A percentile compares a stretch with the other conserved stretches of the same genome.
Conservation (phyloP, 768 basidiomycete genomes). For the Auriscalpium orientale region DNA sequence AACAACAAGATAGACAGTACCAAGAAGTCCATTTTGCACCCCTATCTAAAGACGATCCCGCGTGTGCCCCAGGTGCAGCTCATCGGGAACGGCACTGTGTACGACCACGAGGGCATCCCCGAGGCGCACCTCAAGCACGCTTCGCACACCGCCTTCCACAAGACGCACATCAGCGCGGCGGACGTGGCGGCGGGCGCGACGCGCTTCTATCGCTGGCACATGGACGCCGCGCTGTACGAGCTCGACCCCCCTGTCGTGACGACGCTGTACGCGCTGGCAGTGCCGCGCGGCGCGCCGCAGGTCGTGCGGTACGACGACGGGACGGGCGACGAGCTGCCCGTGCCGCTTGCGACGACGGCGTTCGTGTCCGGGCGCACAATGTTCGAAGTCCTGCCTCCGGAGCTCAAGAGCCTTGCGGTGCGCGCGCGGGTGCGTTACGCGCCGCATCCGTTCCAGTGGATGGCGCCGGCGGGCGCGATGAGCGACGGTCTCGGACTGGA, state of each 20-base stretch:
- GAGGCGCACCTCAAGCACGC: conserved; percentile 75
- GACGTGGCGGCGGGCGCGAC: conserved; percentile 69
- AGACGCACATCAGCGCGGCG: conserved; percentile 56
- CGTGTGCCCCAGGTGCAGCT: conserved; percentile 83
- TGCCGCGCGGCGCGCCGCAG: conserved; percentile 63
- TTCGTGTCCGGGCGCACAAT: conserved; percentile 74
- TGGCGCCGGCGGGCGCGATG: conserved; percentile 62
- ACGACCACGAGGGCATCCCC: conserved; percentile 70
- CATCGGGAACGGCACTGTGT: conserved; percentile 77
- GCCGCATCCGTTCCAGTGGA: conserved; percentile 86
- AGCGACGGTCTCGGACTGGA: conserved; percentile 79
- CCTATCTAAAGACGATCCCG: conserved; percentile 84
- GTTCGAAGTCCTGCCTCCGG: conserved; percentile 65
- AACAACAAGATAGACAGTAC: conserved; percentile 77
- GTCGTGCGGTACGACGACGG: conserved; percentile 74
- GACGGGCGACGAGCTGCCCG: conserved; percentile 68
- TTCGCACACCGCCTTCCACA: conserved; percentile 78
- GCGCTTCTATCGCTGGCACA: conserved; percentile 86
- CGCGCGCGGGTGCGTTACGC: conserved; percentile 66
- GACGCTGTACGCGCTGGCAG: conserved; percentile 66
- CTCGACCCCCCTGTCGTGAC: conserved; percentile 73
- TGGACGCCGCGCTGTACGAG: conserved; percentile 77
- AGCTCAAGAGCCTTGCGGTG: conserved; percentile 75
- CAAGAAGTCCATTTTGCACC: conserved; percentile 75
- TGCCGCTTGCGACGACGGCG: conserved; percentile 80